These are phyloP conservation scores for Penicillium capsulatum DNA, from an alignment of 2,329 filamentous ascomycete species.

Conservation along the genomic window DNA sequence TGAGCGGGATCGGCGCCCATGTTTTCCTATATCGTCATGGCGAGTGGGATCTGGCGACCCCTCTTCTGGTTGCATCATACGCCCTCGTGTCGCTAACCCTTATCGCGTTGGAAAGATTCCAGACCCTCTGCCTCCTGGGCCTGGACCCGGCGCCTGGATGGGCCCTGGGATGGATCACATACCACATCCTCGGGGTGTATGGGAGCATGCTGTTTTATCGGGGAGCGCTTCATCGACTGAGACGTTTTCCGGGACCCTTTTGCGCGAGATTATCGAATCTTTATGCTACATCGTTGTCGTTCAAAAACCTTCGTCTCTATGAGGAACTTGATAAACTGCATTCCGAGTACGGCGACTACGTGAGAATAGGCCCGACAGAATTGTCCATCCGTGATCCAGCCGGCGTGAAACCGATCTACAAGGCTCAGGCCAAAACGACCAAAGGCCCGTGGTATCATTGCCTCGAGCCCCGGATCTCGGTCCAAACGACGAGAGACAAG, in stretches of 20 bases:
- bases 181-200: constrained; percentile 2
- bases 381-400: constrained; percentile 1
- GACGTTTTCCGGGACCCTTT: constrained; percentile 25
- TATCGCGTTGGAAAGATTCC: background rate
- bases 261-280: constrained; percentile 21
- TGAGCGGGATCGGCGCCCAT: background rate
- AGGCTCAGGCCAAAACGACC: background rate
- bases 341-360: constrained; percentile 25
- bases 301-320: constrained; percentile 14
- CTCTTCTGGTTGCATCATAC: background rate
- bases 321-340: constrained; percentile 19
- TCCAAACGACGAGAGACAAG: constrained; percentile 22
- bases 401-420: background rate
- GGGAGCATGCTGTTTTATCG: constrained; percentile 27
- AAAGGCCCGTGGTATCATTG: constrained; percentile 28
- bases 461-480: constrained; percentile 16
- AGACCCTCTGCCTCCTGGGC: background rate
- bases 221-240: constrained; percentile 24
- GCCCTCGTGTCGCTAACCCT: background rate
- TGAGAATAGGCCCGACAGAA: constrained; percentile 18
- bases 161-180: background rate
- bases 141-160: background rate
- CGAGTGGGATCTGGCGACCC: constrained; percentile 1
- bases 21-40: constrained; percentile 1
- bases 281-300: constrained; percentile 13